Base-by-base conservation (phyloP, 2,329 filamentous ascomycete species). In the Juglanconis juglandina region DNA sequence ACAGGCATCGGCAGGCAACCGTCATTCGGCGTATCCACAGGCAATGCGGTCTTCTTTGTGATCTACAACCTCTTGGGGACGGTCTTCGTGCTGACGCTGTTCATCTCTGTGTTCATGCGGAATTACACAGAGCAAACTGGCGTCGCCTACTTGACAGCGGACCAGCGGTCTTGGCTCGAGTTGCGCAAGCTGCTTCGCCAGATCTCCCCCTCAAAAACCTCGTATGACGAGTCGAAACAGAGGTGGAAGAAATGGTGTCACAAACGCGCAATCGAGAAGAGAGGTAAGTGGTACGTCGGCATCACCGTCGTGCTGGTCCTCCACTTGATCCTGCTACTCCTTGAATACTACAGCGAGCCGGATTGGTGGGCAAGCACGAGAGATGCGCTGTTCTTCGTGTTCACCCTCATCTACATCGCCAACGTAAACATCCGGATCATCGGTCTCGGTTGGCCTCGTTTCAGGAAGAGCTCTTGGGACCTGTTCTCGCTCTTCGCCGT, bases 121-220 rank as follows among this genome's bases (percentile, higher is more conserved):
- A 99, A 97, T 73, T 99, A 99, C 75, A 99, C 95, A 0, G 95
- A 99, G 75, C 93, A 98, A 75, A 99, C 95, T 0, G 95, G 95
- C 1, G 95, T 99, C 48, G 95, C 95, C 2, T 99, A 94, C 72
- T 79, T 99, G 68, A 99, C 95, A 1, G 89, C 93, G 0, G 95
- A 99, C 68, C 95, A 99, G 72, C 88, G 95, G 67, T 96, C 94
- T 0, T 99, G 95, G 95, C 84, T 99, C 13, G 95, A 99, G 73
- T 76, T 99, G 66, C 86, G 95, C 60, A 99, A 99, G 75, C 80
- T 97, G 32, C 79, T 99, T 44, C 85, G 91, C 55, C 95, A 98
- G 72, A 92, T 99, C 10, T 94, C 93, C 3, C 95, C 95, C 4
- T 97, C 95, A 0, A 98, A 96, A 73, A 89, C 91, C 64, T 94